Conservation (phyloP, 208 protist genomes). For the Wallacemonas sp. region DNA sequence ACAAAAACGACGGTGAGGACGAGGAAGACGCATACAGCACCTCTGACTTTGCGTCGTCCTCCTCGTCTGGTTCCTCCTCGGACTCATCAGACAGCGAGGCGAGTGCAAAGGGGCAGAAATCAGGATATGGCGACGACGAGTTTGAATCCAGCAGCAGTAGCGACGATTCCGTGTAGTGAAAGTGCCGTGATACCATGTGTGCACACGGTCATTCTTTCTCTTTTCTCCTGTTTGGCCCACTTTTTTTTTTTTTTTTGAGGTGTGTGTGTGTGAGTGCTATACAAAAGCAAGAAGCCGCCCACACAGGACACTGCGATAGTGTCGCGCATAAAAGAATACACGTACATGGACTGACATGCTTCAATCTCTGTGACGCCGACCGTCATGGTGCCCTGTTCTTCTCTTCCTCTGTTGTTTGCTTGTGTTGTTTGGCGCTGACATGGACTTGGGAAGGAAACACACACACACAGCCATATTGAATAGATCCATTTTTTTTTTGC, state of each 20-base stretch:
- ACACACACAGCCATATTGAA: too few relatives aligned
- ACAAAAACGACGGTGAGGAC: neutral
- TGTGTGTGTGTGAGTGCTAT: neutral
- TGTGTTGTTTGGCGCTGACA: too few relatives aligned
- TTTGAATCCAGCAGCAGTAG: slow-evolving; percentile 28
- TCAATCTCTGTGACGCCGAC: too few relatives aligned
- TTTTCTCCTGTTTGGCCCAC: neutral
- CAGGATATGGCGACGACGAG: slow-evolving; percentile 27
- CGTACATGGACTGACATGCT: too few relatives aligned
- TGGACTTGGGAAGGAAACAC: too few relatives aligned
- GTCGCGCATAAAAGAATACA: too few relatives aligned
- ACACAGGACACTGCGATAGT: too few relatives aligned
- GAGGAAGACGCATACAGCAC: slow-evolving; percentile 2
- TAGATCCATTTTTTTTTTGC: too few relatives aligned
- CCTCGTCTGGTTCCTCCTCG: neutral
- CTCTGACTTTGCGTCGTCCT: neutral
- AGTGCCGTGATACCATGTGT: too few relatives aligned
- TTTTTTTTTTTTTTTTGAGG: slow-evolving; percentile 7
- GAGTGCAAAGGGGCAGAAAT: slow-evolving; percentile 5
- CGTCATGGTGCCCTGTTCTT: too few relatives aligned
- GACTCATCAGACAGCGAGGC: neutral
- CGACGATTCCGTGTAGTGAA: slow-evolving; percentile 8
- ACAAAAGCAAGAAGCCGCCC: too few relatives aligned
- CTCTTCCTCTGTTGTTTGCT: too few relatives aligned
- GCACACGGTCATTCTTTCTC: slow-evolving; percentile 5